A percentile compares a stretch with the other conserved stretches of the same genome.
phyloP scores from a whole-genome alignment of 2,329 filamentous ascomycete species.

The Epichloe brachyelytri region DNA sequence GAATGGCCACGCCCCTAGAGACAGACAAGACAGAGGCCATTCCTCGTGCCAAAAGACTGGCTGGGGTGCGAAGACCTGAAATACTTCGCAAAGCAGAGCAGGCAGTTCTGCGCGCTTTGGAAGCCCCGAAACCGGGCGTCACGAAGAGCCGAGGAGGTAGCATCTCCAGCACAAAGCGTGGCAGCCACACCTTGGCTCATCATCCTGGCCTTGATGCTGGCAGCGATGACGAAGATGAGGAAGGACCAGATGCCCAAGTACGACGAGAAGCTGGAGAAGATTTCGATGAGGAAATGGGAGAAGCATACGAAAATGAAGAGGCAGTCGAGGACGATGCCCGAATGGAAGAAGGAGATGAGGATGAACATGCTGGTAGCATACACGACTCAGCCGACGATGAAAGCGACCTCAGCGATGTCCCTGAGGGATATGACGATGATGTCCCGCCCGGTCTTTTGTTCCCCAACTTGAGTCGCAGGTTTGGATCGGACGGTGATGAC shows the following conservation, averaged over 20 bases:
- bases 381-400: constrained; percentile 57
- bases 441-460: constrained; percentile 40
- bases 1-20: constrained; percentile 23
- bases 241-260: constrained; percentile 27
- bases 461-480: constrained; percentile 28
- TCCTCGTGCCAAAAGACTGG: constrained; percentile 24
- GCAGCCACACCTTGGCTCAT: constrained; percentile 25
- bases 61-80: constrained; percentile 40
- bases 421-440: constrained; percentile 45
- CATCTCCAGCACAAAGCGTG: constrained; percentile 36
- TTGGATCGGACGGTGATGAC: constrained; percentile 22
- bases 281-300: constrained; percentile 31
- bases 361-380: constrained; percentile 35
- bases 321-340: constrained; percentile 18
- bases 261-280: constrained; percentile 21
- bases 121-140: constrained; percentile 31
- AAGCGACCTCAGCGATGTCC: constrained; percentile 54
- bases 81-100: constrained; percentile 50
- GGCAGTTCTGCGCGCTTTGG: constrained; percentile 36
- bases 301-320: constrained; percentile 19
- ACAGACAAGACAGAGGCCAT: constrained; percentile 28
- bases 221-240: constrained; percentile 28
- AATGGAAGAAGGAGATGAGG: constrained; percentile 16
- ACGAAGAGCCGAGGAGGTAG: constrained; percentile 38
- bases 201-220: constrained; percentile 22